A percentile compares a stretch with the other conserved stretches of the same genome.
These are phyloP conservation scores for Amoeboaphelidium protococcarum DNA, from an alignment of 371 early-diverging fungal species.

Conservation along the genomic window DNA sequence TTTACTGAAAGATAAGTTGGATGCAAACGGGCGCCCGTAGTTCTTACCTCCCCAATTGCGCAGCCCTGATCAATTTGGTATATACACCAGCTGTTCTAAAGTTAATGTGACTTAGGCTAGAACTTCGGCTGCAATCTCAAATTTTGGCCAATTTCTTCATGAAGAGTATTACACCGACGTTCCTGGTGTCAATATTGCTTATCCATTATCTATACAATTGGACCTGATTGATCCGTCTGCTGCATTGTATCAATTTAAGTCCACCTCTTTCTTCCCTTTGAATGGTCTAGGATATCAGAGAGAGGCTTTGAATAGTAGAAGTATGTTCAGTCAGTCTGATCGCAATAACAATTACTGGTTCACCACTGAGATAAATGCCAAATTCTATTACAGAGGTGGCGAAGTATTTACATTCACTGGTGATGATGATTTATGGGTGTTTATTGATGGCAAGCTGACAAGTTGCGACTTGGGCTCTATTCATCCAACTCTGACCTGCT, in stretches of 20 bases:
- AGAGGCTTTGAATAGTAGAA: neutral
- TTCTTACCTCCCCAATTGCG: too few species aligned
- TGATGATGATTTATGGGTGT: slow-evolving; percentile 7
- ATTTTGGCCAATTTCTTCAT: slow-evolving; percentile 4
- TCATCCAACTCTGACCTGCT: slow-evolving; percentile 2
- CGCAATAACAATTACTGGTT: neutral
- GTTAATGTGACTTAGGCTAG: too few species aligned
- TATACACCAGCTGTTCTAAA: too few species aligned
- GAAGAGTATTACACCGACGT: slow-evolving; percentile 5
- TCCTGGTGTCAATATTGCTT: slow-evolving; percentile 2
- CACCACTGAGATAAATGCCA: slow-evolving; percentile 1
- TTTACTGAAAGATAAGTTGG: too few species aligned
- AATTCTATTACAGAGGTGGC: slow-evolving; percentile 4
- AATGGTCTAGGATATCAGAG: neutral
- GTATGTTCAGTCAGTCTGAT: neutral
- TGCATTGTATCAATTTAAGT: slow-evolving; percentile 1
- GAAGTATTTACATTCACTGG: slow-evolving; percentile 4
- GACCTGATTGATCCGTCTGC: neutral
- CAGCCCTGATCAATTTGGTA: too few species aligned
- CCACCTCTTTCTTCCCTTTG: slow-evolving; percentile 2
- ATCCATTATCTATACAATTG: neutral
- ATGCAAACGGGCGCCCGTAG: too few species aligned
- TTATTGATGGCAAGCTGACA: slow-evolving; percentile 3
- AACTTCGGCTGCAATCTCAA: slow-evolving; percentile 2
- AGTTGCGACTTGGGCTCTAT: slow-evolving; percentile 6